Conservation (phyloP, 1,139 yeast genomes). For the Saccharomyces hybrid region DNA sequence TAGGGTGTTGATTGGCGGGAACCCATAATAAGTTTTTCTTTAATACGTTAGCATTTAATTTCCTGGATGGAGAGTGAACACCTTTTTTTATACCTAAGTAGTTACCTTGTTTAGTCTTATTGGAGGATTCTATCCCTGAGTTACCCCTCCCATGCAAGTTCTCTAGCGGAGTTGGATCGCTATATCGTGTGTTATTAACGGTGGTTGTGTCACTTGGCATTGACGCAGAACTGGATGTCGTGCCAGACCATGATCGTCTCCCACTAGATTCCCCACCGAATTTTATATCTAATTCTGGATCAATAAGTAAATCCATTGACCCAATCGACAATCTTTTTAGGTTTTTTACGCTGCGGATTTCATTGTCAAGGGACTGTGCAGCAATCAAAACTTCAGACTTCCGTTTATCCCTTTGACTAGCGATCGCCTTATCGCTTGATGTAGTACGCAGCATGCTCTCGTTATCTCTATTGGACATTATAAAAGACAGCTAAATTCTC, state of each 20-base stretch:
- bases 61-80: constrained; percentile 1
- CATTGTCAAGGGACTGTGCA: constrained; percentile 28
- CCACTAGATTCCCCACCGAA: constrained; percentile 6
- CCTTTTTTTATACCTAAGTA: background rate
- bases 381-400: constrained; percentile 29
- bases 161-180: constrained; percentile 6
- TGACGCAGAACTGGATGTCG: constrained; percentile 8
- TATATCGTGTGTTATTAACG: constrained; percentile 5
- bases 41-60: constrained; percentile 6
- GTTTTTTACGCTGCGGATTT: constrained; percentile 26
- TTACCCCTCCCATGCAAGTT: background rate
- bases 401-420: constrained; percentile 17
- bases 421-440: background rate
- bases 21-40: constrained; percentile 61
- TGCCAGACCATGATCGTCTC: constrained; percentile 12
- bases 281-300: constrained; percentile 24
- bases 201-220: constrained; percentile 4
- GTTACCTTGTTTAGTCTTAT: background rate
- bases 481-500: background rate
- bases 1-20: constrained; percentile 88
- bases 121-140: background rate
- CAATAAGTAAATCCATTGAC: constrained; percentile 25
- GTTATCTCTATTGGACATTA: background rate
- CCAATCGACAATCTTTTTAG: constrained; percentile 30
- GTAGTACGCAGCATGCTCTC: background rate